Percentiles rank a stretch among this genome's conserved stretches.
Conservation (phyloP, 805 yeast genomes). For the Yarrowia phangngaensis region DNA sequence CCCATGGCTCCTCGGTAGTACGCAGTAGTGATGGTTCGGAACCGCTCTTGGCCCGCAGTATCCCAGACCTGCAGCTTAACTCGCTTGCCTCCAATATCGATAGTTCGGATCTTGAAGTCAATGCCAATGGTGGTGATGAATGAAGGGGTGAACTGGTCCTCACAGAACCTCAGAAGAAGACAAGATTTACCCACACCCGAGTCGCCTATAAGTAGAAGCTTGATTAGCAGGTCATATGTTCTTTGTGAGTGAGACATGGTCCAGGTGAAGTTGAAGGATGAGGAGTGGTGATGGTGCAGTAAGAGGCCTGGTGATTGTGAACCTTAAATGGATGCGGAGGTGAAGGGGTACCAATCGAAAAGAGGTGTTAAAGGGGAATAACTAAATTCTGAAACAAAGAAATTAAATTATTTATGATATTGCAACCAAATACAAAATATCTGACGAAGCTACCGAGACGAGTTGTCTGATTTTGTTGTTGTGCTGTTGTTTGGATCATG, state of each 20-base stretch:
- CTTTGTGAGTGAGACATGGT: conserved; percentile 30
- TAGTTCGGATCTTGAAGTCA: conserved; percentile 95
- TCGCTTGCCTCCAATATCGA: conserved; percentile 86
- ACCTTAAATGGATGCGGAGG: too few species aligned
- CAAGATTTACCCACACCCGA: conserved; percentile 63
- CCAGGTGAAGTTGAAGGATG: not conserved
- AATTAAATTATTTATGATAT: too few species aligned
- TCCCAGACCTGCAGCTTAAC: conserved; percentile 98
- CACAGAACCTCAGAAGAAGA: conserved; percentile 85
- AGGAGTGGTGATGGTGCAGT: not conserved
- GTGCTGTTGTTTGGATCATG: too few species aligned
- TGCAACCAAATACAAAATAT: too few species aligned
- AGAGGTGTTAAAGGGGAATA: too few species aligned
- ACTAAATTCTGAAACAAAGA: too few species aligned
- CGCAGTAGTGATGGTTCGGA: conserved; percentile 95
- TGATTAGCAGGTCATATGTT: conserved; percentile 83
- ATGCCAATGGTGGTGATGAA: conserved; percentile 97
- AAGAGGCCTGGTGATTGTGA: too few species aligned
- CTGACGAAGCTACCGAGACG: too few species aligned
- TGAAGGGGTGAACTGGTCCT: conserved; percentile 92
- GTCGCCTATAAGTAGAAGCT: conserved; percentile 89
- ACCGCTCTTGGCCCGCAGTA: conserved; percentile 98
- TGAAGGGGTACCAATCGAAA: too few species aligned
- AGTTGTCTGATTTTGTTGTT: too few species aligned
- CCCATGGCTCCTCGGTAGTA: conserved; percentile 99